Evolutionary conservation across 2,329 filamentous ascomycete genomes (phyloP).

Genomic region (Trichophyton schoenleinii): DNA sequence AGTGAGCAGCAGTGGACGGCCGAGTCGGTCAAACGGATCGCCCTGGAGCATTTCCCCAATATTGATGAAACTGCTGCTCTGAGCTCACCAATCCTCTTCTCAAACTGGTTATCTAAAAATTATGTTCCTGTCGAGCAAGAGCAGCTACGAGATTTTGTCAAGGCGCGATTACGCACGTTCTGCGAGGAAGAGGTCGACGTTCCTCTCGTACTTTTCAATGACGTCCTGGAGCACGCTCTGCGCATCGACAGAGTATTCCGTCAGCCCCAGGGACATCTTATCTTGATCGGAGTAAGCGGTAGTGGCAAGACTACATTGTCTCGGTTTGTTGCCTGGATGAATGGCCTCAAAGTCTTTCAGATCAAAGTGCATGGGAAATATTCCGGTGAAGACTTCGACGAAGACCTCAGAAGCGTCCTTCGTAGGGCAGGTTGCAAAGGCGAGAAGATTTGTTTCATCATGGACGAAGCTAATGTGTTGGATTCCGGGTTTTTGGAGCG

Average conservation of each 20-base stretch:
- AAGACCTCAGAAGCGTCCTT: constrained; percentile 87
- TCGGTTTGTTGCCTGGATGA: constrained; percentile 99
- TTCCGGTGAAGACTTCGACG: constrained; percentile 95
- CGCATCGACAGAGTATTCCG: constrained; percentile 98
- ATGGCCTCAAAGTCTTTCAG: constrained; percentile 95
- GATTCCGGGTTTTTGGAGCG: constrained; percentile 97
- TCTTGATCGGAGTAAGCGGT: constrained; percentile 95
- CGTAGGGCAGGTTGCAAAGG: constrained; percentile 92
- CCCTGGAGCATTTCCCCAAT: constrained; percentile 85
- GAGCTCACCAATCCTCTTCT: constrained; percentile 88
- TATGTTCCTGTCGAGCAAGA: constrained; percentile 95
- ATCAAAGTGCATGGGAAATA: constrained; percentile 99
- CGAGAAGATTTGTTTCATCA: constrained; percentile 99
- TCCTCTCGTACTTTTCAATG: constrained; percentile 96
- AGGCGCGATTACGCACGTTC: constrained; percentile 92
- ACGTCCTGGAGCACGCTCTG: constrained; percentile 93
- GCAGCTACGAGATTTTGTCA: constrained; percentile 90
- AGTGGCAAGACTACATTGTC: constrained; percentile 97
- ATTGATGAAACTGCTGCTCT: constrained; percentile 83
- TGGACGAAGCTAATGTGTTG: constrained; percentile 97
- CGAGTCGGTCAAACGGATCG: constrained; percentile 72
- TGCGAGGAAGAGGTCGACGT: constrained; percentile 99
- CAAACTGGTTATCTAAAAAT: constrained; percentile 98
- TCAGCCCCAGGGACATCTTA: constrained; percentile 94
- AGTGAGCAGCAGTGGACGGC: constrained; percentile 94